Base-by-base conservation (phyloP, 2,329 filamentous ascomycete genomes). In the Ilyonectria robusta region DNA sequence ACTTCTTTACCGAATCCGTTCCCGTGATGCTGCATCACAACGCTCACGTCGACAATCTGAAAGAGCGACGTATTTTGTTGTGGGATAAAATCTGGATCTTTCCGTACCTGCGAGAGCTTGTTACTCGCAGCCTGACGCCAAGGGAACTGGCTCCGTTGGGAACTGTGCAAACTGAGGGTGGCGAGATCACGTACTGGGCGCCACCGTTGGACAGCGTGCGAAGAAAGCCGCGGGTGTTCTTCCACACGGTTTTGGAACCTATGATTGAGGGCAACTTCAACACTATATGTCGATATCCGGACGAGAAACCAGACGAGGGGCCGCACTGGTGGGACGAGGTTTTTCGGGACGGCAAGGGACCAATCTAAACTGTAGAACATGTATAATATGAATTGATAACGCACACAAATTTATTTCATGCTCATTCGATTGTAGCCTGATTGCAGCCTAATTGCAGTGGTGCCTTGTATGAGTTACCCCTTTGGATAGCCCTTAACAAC, bases 21-120 rank as follows among this genome's bases (percentile, higher is more conserved):
- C 70, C 72, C 0, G 72, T 66, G 0, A 62, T 69, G 0, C 26
- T 75, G 0, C 73, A 75, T 6, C 71, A 75, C 57, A 75, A 75
- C 6, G 71, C 72, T 0, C 67, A 71, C 11, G 59, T 50, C 0
- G 62, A 60, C 1, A 66, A 65, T 4, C 26, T 26, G 26, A 75
- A 75, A 48, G 46, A 60, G 0, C 68, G 73, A 0, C 61, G 66
- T 2, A 31, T 50, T 3, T 44, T 57, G 15, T 73, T 68, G 72
- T 71, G 71, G 70, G 59, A 71, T 17, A 23, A 35, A 4, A 74
- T 64, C 1, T 74, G 70, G 73, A 70, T 60, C 33, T 74, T 72
- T 1, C 62, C 68, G 1, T 59, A 72, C 15, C 60, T 72, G 0
- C 63, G 70, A 6, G 50, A 60, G 1, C 66, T 71, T 0, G 1